Conservation (phyloP, 768 basidiomycete species). For the Phanerodontia chrysosporium region DNA sequence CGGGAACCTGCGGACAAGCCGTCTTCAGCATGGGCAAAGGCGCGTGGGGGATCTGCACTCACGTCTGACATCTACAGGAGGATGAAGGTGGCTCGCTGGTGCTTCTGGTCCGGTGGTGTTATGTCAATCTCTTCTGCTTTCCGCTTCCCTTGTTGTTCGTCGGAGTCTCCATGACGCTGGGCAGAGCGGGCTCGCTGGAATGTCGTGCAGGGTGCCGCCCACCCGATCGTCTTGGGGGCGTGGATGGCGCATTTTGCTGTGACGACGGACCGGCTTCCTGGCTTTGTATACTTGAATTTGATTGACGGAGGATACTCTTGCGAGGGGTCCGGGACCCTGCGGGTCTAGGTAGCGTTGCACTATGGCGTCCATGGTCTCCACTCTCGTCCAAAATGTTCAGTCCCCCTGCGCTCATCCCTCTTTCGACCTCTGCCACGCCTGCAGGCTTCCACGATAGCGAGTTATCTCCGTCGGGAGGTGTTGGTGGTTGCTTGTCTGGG, state of each 20-base stretch:
- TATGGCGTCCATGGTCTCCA: neutral
- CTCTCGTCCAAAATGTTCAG: conserved; percentile 16
- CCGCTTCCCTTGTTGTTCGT: conserved; percentile 52
- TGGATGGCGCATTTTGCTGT: neutral
- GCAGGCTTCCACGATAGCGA: conserved; percentile 5
- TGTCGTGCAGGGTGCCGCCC: conserved; percentile 16
- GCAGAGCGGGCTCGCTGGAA: conserved; percentile 22
- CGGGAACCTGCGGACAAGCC: conserved; percentile 20
- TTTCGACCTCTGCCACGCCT: conserved; percentile 16
- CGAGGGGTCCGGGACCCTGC: conserved; percentile 19
- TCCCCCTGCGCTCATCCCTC: conserved; percentile 16
- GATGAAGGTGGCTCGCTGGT: conserved; percentile 57
- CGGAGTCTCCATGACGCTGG: conserved; percentile 19
- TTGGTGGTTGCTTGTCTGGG: conserved; percentile 2
- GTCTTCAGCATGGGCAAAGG: neutral
- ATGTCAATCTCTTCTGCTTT: conserved; percentile 72
- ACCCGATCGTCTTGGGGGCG: conserved; percentile 8
- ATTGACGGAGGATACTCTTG: conserved; percentile 19
- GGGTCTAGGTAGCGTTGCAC: conserved; percentile 14
- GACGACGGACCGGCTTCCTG: conserved; percentile 20
- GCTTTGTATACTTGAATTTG: conserved; percentile 18
- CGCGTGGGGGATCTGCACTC: conserved; percentile 27
- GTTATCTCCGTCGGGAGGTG: conserved; percentile 3
- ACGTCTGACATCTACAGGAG: conserved; percentile 55
- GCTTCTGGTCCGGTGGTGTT: conserved; percentile 62